Evolutionary conservation across 257 asterid genomes (phyloP).

Genomic region (Salvia miltiorrhiza): DNA sequence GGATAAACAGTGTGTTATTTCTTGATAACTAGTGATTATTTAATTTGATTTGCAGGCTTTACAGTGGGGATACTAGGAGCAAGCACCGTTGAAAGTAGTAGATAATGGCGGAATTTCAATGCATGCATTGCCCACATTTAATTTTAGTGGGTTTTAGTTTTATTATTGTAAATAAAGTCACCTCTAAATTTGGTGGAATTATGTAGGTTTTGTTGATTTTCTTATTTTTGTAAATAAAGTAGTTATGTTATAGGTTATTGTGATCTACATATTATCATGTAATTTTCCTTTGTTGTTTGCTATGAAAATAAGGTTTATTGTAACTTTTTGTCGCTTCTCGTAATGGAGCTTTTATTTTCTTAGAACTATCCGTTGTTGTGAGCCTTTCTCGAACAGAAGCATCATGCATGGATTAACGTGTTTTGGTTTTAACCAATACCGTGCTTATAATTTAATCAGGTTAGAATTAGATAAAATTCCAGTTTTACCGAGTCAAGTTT

Average conservation of each 20-base stretch:
- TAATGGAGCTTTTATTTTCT: background rate
- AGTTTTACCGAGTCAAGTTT: too few relatives aligned
- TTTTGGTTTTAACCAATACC: too few relatives aligned
- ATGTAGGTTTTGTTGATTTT: background rate
- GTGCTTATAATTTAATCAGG: too few relatives aligned
- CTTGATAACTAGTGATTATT: too few relatives aligned
- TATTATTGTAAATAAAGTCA: background rate
- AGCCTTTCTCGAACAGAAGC: background rate
- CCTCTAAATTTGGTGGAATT: constrained; percentile 4
- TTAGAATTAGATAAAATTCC: too few relatives aligned
- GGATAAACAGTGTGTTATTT: too few relatives aligned
- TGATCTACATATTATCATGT: background rate
- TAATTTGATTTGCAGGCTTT: constrained; percentile 55
- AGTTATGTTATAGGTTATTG: background rate
- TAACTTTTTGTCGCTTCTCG: background rate
- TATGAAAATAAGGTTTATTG: background rate
- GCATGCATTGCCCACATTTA: background rate
- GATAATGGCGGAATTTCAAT: background rate
- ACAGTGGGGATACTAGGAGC: constrained; percentile 90
- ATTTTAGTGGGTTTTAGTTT: background rate
- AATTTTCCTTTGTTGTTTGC: background rate
- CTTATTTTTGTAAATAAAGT: background rate
- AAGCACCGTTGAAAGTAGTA: constrained; percentile 47
- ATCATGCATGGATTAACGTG: background rate
- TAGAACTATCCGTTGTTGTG: background rate